Conservation (phyloP, 2,329 filamentous ascomycete species). For the Diaporthe destruens region DNA sequence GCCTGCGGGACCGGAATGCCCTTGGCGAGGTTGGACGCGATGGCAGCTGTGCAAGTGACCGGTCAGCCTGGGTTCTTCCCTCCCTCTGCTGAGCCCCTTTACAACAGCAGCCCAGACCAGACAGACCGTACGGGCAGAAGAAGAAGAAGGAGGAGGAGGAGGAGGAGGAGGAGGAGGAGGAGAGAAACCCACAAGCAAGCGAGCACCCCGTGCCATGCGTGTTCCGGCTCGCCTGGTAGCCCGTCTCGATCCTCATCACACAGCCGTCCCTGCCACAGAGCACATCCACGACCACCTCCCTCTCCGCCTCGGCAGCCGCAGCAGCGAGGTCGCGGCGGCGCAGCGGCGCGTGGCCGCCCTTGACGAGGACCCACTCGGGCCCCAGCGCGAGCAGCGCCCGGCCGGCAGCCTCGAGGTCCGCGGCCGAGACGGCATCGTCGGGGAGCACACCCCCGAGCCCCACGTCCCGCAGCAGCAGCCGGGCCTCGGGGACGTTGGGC, state of each 20-base stretch:
- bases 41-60: slow-evolving; percentile 67
- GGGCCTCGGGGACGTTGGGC: slow-evolving; percentile 82
- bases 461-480: slow-evolving; percentile 70
- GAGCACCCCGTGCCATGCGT: slow-evolving; percentile 97
- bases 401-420: slow-evolving; percentile 78
- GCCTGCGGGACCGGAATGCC: slow-evolving; percentile 69
- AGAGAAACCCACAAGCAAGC: slow-evolving; percentile 80
- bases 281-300: slow-evolving; percentile 79
- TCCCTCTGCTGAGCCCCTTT: too few species aligned
- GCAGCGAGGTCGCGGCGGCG: slow-evolving; percentile 70
- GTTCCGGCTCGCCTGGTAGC: slow-evolving; percentile 79
- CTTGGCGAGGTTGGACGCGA: slow-evolving; percentile 78
- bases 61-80: not conserved
- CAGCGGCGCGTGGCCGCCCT: slow-evolving; percentile 91
- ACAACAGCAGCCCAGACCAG: too few species aligned
- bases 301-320: slow-evolving; percentile 70
- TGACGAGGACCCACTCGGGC: slow-evolving; percentile 84
- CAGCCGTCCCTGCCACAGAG: slow-evolving; percentile 72
- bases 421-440: slow-evolving; percentile 59
- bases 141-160: not conserved
- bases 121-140: too few species aligned
- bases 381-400: slow-evolving; percentile 76
- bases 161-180: too few species aligned
- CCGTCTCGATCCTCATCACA: slow-evolving; percentile 75
- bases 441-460: slow-evolving; percentile 58